Evolutionary conservation across 2,329 filamentous ascomycete genomes (phyloP).

Genomic region (Hypoxylon sp.): DNA sequence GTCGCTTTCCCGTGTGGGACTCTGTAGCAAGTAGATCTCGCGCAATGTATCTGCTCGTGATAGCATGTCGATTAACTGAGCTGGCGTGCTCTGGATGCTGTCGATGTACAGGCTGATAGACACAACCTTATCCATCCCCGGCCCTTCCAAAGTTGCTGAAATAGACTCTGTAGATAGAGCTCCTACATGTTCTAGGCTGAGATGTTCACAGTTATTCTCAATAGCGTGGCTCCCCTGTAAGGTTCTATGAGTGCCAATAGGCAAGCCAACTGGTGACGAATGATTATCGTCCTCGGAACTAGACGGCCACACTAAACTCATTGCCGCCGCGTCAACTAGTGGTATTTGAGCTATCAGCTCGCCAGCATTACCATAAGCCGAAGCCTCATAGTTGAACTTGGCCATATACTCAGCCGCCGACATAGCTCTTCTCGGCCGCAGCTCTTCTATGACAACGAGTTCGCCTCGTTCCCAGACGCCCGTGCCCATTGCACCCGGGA

Average conservation of each 20-base stretch:
- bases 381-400: slow-evolving; percentile 36
- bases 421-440: slow-evolving; percentile 34
- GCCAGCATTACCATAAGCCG: slow-evolving; percentile 4
- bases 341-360: slow-evolving; percentile 6
- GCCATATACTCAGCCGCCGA: slow-evolving; percentile 40
- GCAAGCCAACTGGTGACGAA: neutral
- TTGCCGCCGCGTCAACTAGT: slow-evolving; percentile 12
- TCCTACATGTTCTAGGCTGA: neutral
- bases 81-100: neutral
- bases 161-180: neutral
- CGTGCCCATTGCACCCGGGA: slow-evolving; percentile 3
- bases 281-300: neutral
- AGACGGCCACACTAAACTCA: slow-evolving; percentile 8
- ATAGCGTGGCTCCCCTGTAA: neutral
- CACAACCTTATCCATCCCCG: neutral
- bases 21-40: neutral
- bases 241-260: neutral
- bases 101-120: neutral
- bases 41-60: neutral
- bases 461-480: slow-evolving; percentile 16
- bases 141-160: neutral
- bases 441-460: slow-evolving; percentile 33
- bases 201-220: neutral
- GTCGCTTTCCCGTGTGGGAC: neutral
- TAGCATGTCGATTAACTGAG: neutral